Evolutionary conservation across 176 grass and related monocot species (phyloP).

Genomic region (Luzula sylvatica): DNA sequence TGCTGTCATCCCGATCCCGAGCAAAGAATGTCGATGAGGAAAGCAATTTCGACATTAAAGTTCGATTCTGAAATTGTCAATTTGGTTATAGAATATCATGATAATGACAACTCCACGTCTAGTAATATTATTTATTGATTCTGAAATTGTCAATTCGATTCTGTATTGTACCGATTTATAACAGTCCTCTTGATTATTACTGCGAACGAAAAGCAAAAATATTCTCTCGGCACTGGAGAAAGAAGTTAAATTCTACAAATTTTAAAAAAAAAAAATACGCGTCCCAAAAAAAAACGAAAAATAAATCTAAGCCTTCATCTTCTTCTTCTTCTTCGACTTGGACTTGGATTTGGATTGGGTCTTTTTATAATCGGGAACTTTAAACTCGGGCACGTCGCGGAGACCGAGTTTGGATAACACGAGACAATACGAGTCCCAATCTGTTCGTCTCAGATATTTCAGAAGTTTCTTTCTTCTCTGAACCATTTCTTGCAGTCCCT

Average conservation of each 20-base stretch:
- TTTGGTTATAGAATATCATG: too few relatives aligned
- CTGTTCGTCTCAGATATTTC: conserved; percentile 76
- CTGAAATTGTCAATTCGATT: too few relatives aligned
- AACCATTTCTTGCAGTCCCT: conserved; percentile 89
- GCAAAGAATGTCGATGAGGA: conserved; percentile 41
- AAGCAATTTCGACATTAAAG: not conserved
- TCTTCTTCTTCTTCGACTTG: conserved; percentile 34
- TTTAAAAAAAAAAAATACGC: too few relatives aligned
- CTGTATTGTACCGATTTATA: too few relatives aligned
- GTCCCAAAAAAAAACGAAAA: too few relatives aligned
- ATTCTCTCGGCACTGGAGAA: too few relatives aligned
- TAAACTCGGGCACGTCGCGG: conserved; percentile 58
- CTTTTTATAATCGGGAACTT: conserved; percentile 67
- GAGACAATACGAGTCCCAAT: conserved; percentile 91
- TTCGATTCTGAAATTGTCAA: too few relatives aligned
- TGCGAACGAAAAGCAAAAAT: too few relatives aligned
- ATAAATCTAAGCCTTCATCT: conserved; percentile 34
- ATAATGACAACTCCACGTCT: too few relatives aligned
- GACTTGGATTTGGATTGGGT: conserved; percentile 45
- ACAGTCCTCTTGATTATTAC: too few relatives aligned
- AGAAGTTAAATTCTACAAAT: too few relatives aligned
- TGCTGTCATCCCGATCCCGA: conserved; percentile 48
- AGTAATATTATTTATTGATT: too few relatives aligned
- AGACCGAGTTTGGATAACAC: conserved; percentile 74
- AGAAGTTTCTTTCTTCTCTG: conserved; percentile 89